Conservation (phyloP, 352 stramenopile species). For the Pseudoperonospora humuli region DNA sequence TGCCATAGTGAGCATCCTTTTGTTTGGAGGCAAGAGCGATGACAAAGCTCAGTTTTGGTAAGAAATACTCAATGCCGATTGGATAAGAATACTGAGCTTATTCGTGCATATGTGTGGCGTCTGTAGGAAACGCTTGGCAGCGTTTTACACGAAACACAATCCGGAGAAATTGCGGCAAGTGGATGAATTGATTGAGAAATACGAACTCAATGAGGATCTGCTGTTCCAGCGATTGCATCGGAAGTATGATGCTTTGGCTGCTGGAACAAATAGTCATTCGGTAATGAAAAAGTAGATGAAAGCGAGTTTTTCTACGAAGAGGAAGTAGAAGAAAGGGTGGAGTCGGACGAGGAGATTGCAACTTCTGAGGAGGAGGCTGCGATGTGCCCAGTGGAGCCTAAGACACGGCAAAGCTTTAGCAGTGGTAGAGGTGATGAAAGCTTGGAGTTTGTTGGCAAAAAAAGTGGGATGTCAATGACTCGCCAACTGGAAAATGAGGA, state of each 20-base stretch:
- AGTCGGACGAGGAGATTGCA: constrained; percentile 21
- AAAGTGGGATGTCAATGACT: constrained; percentile 7
- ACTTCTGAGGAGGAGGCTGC: not conserved
- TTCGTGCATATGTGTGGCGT: constrained; percentile 6
- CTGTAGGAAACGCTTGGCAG: constrained; percentile 37
- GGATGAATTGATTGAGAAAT: constrained; percentile 61
- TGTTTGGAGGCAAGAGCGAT: constrained; percentile 35
- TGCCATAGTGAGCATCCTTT: constrained; percentile 35
- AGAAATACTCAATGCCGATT: not conserved
- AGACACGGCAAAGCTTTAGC: constrained; percentile 10
- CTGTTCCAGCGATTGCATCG: constrained; percentile 65
- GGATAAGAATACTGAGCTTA: not conserved
- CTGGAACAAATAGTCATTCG: constrained; percentile 15
- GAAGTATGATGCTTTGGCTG: constrained; percentile 70
- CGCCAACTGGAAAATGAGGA: constrained; percentile 13
- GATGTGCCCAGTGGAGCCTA: constrained; percentile 4
- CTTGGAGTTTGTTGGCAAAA: constrained; percentile 34
- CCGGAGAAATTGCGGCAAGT: constrained; percentile 54
- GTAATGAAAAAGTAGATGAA: constrained; percentile 44
- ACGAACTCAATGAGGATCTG: constrained; percentile 70
- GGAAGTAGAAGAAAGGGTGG: constrained; percentile 30
- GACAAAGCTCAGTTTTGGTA: constrained; percentile 41
- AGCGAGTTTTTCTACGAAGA: constrained; percentile 43
- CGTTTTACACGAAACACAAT: constrained; percentile 76
- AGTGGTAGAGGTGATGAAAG: constrained; percentile 34